Percentiles rank a stretch among this genome's conserved stretches.
phyloP scores from a whole-genome alignment of 306 rosid genomes.

The Pachyrhizus erosus region DNA sequence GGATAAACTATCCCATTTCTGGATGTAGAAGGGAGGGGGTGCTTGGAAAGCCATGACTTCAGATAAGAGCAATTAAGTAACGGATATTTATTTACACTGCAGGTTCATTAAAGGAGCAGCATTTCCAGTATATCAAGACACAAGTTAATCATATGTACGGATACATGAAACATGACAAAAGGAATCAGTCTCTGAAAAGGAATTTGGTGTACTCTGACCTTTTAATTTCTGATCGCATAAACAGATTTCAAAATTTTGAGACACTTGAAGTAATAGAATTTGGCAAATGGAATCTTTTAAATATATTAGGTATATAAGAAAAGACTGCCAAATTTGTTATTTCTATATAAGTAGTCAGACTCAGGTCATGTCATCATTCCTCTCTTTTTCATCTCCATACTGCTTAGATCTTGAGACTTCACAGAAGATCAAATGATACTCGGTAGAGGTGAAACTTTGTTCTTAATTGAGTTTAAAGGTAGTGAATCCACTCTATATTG shows the following conservation, averaged over 20 bases:
- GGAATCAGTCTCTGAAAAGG: not conserved
- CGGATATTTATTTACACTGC: not conserved
- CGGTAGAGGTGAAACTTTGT: not conserved
- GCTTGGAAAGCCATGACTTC: not conserved
- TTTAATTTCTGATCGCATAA: not conserved
- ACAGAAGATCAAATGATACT: not conserved
- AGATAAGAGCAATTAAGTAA: not conserved
- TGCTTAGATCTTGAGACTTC: conserved; percentile 5
- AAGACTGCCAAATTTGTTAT: not conserved
- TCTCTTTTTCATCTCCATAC: not conserved
- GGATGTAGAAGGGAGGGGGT: no score
- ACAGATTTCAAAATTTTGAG: not conserved
- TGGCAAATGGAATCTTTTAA: not conserved
- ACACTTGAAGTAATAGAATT: not conserved
- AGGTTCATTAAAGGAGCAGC: conserved; percentile 3
- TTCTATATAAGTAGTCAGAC: conserved; percentile 14
- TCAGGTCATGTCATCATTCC: not conserved
- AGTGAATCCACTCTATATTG: not conserved
- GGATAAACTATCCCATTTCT: not conserved
- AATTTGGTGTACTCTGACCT: not conserved
- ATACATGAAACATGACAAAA: conserved; percentile 1
- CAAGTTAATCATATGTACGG: not conserved
- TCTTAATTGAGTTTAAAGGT: conserved; percentile 4
- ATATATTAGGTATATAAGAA: not conserved
- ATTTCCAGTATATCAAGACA: conserved; percentile 4